Base-by-base conservation (phyloP, 768 basidiomycete genomes). In the Tricholoma sp. region DNA sequence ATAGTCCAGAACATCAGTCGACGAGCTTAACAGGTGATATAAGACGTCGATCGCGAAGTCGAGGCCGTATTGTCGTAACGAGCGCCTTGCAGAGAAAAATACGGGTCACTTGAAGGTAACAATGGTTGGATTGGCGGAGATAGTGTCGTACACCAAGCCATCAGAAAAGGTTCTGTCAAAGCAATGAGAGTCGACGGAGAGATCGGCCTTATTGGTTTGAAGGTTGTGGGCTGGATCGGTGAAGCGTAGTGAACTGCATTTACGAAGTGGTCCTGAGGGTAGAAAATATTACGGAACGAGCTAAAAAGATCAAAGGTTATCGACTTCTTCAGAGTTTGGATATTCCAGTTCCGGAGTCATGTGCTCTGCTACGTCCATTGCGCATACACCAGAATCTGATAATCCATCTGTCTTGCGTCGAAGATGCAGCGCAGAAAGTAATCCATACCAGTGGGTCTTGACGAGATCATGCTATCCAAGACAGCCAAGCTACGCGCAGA, bases 121-220 rank as follows among this genome's bases (percentile, higher is more conserved):
- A 55, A 18, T 24, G 22, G 21, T 21, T 7, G 34, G n/a, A n/a
- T 16, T 50, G 35, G 14, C 9, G 31, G 24, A 35, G 57, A 59
- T n/a, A 45, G 22, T 32, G 49, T 49, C 27, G 59, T 47, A 60
- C 69, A 72, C 75, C 75, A 76, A 11, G 67, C 66, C 74, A 79
- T 73, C 19, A 79, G 70, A 55, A 66, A 73, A 3, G 76, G 76
- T 45, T 79, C 77, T 1, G 76, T 75, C 61, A 77, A 67, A 16
- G 76, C 76, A 3, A 77, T 75, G 12, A 79, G 61, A 4, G 76
- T 76, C 31, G 73, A 69, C 0, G 76, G 71, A 9, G 75, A 68
- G 39, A 74, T 66, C 2, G 73, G 70, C 22, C 72, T 66, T 32
- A 65, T 61, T 4, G 60, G 57, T 50, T 57, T 37, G 45, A 56